Base-by-base conservation (phyloP, 2,329 filamentous ascomycete species). In the Pseudocercospora macadamiae region DNA sequence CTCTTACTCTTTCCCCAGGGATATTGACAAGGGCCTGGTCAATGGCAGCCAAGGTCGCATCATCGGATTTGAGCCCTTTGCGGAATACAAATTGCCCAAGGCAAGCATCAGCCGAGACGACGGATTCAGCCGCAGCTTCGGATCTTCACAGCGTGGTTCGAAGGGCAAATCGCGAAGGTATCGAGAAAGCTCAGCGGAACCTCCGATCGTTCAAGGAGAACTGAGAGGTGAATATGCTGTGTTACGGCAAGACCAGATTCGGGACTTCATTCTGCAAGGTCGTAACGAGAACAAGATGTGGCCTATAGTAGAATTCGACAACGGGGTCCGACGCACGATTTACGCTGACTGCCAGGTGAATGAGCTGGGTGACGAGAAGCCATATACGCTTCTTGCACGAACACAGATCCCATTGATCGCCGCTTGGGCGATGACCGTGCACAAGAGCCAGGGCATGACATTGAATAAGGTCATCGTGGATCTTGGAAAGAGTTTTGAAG, bases 401-500 rank as follows among this genome's bases (percentile, higher is more conserved):
- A 85, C 84, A 0, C 86, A 89, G 66, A 78, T 88, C 6, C 86
- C 86, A 0, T 75, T 89, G 0, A 73, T 79, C 1, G 76, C 84
- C 0, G 86, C 81, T 0, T 89, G 85, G 82, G 86, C 86, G 0
- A 80, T 87, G 66, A 88, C 81, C 0, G 81, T 87, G 2, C 86
- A 89, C 68, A 87, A 86, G 68, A 79, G 79, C 3, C 83, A 88
- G 72, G 84, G 85, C 2, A 82, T 87, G 77, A 87, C 85, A 1
- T 73, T 89, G 3, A 80, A 87, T 18, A 77, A 78, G 3, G 84
- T 85, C 1, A 76, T 81, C 1, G 83, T 88, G 1, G 73, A 88
- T 65, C 68, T 88, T 6, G 68, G 70, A 0, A 69, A 71, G 4
- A 77, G 77, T 0, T 88, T 87, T 64, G 82, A 83, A 57, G 74